phyloP scores from a whole-genome alignment of 2,329 filamentous ascomycete species.

The Ceratocystis variospora region DNA sequence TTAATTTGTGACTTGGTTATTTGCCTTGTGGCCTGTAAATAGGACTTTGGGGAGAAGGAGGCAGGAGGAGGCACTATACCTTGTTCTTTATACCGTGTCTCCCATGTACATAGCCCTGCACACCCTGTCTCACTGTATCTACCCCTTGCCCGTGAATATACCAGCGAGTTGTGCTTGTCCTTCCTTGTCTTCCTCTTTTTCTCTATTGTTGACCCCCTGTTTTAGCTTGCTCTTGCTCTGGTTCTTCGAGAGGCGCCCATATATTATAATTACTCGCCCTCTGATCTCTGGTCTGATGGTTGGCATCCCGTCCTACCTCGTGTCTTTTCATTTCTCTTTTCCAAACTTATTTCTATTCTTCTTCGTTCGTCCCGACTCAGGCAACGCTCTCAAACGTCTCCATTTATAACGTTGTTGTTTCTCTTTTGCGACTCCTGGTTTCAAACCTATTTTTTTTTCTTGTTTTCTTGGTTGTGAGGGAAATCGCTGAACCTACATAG shows the following conservation, averaged over 20 bases:
- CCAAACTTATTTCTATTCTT: neutral
- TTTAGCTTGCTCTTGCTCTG: neutral
- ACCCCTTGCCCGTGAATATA: neutral
- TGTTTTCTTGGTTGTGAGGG: slow-evolving; percentile 2
- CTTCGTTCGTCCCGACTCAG: neutral
- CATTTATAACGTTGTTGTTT: slow-evolving; percentile 11
- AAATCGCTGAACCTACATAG: neutral
- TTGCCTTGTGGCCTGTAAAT: neutral
- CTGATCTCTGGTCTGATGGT: neutral
- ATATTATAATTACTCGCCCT: neutral
- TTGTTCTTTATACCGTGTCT: neutral
- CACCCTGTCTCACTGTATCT: neutral
- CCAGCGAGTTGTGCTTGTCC: neutral
- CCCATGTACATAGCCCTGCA: neutral
- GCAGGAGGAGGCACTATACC: neutral
- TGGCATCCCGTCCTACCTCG: neutral
- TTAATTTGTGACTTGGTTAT: neutral
- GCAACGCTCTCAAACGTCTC: neutral
- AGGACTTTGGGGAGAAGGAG: neutral
- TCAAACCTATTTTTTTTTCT: slow-evolving; percentile 8
- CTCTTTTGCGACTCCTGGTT: slow-evolving; percentile 14
- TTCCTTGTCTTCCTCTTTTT: neutral
- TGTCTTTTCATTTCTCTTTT: neutral
- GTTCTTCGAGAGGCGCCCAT: neutral
- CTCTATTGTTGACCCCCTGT: neutral